Conservation (phyloP, 2,329 filamentous ascomycete species). For the Colletotrichum sublineola region DNA sequence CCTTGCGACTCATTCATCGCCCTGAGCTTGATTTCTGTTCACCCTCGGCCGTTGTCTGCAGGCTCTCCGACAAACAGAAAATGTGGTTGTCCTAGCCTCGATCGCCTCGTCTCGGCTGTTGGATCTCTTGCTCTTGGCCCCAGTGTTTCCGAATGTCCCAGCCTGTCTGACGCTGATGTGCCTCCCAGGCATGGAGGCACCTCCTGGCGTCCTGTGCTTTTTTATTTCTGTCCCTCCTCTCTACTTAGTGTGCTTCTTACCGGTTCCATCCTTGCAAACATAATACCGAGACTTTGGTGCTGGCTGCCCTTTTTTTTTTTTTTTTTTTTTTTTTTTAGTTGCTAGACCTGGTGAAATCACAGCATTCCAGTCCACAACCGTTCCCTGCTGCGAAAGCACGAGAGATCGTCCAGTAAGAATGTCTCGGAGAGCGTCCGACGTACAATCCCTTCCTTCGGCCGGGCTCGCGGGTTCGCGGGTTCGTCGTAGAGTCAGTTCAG, state of each 20-base stretch:
- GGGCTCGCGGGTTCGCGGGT: neutral
- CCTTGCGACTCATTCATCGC: neutral
- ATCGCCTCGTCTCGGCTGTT: constrained; percentile 29
- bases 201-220: constrained; percentile 38
- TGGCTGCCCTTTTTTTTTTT: neutral
- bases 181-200: constrained; percentile 6
- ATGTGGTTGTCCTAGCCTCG: constrained; percentile 9
- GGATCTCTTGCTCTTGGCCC: constrained; percentile 27
- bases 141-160: constrained; percentile 22
- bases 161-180: constrained; percentile 19
- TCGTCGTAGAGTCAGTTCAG: neutral
- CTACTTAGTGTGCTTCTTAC: neutral
- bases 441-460: constrained; percentile 6
- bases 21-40: neutral
- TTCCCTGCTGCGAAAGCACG: neutral
- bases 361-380: constrained; percentile 12
- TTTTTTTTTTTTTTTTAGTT: too few species aligned
- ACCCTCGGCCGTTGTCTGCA: neutral
- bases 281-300: constrained; percentile 25
- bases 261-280: constrained; percentile 28
- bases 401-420: constrained; percentile 2
- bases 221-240: neutral
- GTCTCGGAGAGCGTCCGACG: neutral
- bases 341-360: constrained; percentile 1
- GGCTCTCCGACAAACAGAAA: neutral